phyloP scores from a whole-genome alignment of 495 filamentous ascomycete species.

The Aspergillus cavernicola region DNA sequence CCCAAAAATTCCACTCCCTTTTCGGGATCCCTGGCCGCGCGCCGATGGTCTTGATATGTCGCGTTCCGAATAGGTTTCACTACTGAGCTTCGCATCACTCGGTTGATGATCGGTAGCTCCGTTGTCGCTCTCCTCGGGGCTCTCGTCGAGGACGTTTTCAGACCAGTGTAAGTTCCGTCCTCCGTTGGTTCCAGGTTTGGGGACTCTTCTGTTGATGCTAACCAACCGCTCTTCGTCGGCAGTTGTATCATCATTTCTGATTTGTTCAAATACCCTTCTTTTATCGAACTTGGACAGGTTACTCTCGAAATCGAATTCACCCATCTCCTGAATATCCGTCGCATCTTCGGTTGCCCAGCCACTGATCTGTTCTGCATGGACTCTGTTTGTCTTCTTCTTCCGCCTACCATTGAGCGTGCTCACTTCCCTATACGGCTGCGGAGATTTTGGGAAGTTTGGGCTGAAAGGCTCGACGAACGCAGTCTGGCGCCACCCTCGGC shows the following conservation, averaged over 20 bases:
- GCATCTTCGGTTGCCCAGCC: constrained; percentile 97
- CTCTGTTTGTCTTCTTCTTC: constrained; percentile 52
- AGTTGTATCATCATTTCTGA: constrained; percentile 79
- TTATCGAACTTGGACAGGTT: constrained; percentile 95
- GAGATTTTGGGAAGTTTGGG: constrained; percentile 16
- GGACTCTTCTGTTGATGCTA: constrained; percentile 72
- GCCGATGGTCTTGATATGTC: constrained; percentile 45
- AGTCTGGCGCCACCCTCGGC: constrained; percentile 79
- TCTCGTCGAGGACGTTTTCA: constrained; percentile 85
- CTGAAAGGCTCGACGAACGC: constrained; percentile 66
- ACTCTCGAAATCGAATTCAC: constrained; percentile 88
- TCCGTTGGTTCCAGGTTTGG: constrained; percentile 72
- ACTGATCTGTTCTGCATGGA: constrained; percentile 61
- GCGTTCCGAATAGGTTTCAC: constrained; percentile 51
- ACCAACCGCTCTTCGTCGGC: constrained; percentile 87
- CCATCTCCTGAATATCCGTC: constrained; percentile 92
- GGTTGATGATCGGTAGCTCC: constrained; percentile 57
- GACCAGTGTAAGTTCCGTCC: constrained; percentile 89
- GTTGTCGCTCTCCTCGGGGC: constrained; percentile 63
- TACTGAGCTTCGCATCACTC: constrained; percentile 53
- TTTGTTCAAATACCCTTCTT: constrained; percentile 78
- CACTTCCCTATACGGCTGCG: constrained; percentile 22
- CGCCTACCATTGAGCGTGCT: constrained; percentile 30
- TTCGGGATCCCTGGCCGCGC: constrained; percentile 55
- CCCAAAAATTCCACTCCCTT: constrained; percentile 51